Evolutionary conservation across 164 flowering plant species (phyloP), one percentile per base, ranked within the genome.

Genomic region (Warburgia ugandensis): DNA sequence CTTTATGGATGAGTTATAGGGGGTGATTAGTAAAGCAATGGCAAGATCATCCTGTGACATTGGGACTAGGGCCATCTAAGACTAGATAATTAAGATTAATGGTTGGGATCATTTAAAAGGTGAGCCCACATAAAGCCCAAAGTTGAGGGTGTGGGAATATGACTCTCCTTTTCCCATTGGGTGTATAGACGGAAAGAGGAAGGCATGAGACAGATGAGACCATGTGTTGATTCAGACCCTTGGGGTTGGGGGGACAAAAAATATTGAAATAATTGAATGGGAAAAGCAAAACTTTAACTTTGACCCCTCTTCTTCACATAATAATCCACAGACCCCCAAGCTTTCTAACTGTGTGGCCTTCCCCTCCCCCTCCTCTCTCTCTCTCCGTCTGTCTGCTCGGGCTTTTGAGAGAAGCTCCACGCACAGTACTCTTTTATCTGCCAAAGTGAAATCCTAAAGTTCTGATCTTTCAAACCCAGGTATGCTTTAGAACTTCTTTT

Each of bases 181-280:
- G n/a, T n/a, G n/a, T n/a, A n/a, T n/a, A n/a, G n/a, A n/a, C n/a
- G n/a, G n/a, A n/a, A n/a, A n/a, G n/a, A n/a, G n/a, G n/a, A n/a
- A n/a, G n/a, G n/a, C n/a, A n/a, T n/a, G 41, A 37, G 17, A 37
- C 17, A 37, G 49, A 3, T 45, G 41, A 37, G 40, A 50, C 66
- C 56, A 37, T 56, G 38, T 45, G 52, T 45, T 52, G 58, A 45
- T 52, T 38, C 47, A 13, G 58, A 52, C 48, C 45, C 46, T 10
- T 29, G 10, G 19, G 32, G 21, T 21, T 39, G 37, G 46, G 48
- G 54, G 48, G 46, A 50, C 46, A 56, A 56, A 56, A 62, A 37
- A 54, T 62, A 50, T 45, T 37, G 64, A 62, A 70, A 74, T 70
- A 62, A 73, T 67, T 70, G 70, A 60, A 60, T 31, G 29, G 45